phyloP scores from a whole-genome alignment of 306 rosid genomes.

The Trifolium subterraneum region DNA sequence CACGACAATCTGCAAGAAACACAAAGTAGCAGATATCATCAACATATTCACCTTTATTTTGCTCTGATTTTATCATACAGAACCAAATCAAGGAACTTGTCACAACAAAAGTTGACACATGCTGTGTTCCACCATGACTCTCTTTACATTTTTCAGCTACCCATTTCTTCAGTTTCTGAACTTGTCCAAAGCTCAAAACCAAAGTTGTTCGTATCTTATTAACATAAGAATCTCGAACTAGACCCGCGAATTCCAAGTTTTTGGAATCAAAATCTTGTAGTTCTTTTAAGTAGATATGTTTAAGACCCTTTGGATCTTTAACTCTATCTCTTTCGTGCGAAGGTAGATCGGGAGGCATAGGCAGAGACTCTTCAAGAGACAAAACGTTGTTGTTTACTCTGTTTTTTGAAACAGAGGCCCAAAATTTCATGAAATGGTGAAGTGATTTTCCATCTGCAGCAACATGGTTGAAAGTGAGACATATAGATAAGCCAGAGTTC shows the following conservation, averaged over 20 bases:
- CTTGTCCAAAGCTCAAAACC: slow-evolving; percentile 6
- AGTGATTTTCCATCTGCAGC: slow-evolving; percentile 36
- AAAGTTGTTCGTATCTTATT: slow-evolving; percentile 36
- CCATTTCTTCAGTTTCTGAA: slow-evolving; percentile 38
- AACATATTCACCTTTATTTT: neutral
- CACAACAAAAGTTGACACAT: slow-evolving; percentile 47
- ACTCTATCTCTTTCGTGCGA: slow-evolving; percentile 29
- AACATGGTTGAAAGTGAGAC: slow-evolving; percentile 34
- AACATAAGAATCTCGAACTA: neutral
- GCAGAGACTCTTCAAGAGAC: neutral
- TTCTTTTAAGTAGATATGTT: neutral
- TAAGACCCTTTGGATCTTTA: slow-evolving; percentile 41
- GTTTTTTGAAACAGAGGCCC: slow-evolving; percentile 45
- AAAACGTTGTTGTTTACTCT: neutral
- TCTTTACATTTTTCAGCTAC: neutral
- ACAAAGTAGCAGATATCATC: slow-evolving; percentile 39
- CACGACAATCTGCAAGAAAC: slow-evolving; percentile 56
- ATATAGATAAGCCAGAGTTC: slow-evolving; percentile 30
- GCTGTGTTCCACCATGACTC: neutral
- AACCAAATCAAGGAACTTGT: slow-evolving; percentile 50
- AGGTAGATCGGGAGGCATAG: slow-evolving; percentile 29
- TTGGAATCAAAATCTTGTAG: neutral
- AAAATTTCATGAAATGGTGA: slow-evolving; percentile 45
- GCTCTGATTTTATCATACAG: slow-evolving; percentile 36
- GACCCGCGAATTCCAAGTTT: neutral